Percentiles rank a stretch among this genome's conserved stretches.
phyloP scores from a whole-genome alignment of 1,139 yeast species.

The Kluyveromyces sp. region DNA sequence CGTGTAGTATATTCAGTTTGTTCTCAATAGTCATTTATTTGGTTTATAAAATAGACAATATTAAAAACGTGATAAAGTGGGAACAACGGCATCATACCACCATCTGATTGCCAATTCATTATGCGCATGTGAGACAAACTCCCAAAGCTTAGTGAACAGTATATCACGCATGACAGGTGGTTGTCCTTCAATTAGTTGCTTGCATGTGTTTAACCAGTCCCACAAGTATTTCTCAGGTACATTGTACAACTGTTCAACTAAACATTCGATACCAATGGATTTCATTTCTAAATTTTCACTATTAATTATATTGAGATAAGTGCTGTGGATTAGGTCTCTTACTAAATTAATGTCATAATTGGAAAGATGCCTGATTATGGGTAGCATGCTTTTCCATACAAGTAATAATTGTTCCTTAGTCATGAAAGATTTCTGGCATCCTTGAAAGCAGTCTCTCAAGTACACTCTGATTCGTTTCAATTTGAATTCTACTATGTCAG shows the following conservation, averaged over 20 bases:
- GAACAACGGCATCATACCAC: slow-evolving; percentile 13
- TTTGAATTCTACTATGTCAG: slow-evolving; percentile 18
- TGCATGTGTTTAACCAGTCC: slow-evolving; percentile 19
- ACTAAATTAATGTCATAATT: slow-evolving; percentile 13
- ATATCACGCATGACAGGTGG: slow-evolving; percentile 1
- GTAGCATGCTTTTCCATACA: slow-evolving; percentile 13
- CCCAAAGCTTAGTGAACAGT: slow-evolving; percentile 15
- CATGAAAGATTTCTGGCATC: slow-evolving; percentile 12
- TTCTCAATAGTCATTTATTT: neutral
- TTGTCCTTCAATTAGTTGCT: slow-evolving; percentile 5
- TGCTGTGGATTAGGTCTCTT: slow-evolving; percentile 16
- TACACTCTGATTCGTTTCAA: slow-evolving; percentile 12
- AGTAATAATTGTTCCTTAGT: slow-evolving; percentile 16
- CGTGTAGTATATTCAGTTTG: neutral
- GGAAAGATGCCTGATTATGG: slow-evolving; percentile 10
- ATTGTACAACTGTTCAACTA: slow-evolving; percentile 17
- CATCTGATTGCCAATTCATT: slow-evolving; percentile 15
- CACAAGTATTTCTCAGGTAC: slow-evolving; percentile 8
- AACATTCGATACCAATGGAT: slow-evolving; percentile 16
- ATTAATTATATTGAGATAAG: slow-evolving; percentile 17
- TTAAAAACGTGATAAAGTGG: slow-evolving; percentile 2
- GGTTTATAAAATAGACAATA: neutral
- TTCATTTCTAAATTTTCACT: slow-evolving; percentile 6
- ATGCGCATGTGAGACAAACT: slow-evolving; percentile 13
- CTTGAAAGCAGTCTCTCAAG: slow-evolving; percentile 12